phyloP scores from a whole-genome alignment of 2,329 filamentous ascomycete genomes.

The Colletotrichum sp. region DNA sequence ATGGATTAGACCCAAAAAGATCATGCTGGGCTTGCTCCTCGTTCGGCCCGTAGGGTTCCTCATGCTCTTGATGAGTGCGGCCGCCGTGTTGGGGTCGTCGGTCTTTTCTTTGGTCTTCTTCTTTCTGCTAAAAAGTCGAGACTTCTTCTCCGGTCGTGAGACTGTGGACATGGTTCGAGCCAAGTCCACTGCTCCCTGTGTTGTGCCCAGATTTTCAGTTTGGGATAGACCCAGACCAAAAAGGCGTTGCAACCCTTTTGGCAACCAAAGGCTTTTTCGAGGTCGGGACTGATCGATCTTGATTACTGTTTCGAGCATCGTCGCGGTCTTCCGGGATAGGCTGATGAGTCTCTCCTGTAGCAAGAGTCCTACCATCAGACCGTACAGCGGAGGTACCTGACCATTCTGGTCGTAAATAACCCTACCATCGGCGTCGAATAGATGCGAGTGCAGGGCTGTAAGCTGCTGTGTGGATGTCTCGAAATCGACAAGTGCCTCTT shows the following conservation, averaged over 20 bases:
- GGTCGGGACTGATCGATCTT: neutral
- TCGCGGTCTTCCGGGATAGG: neutral
- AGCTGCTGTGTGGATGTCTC: neutral
- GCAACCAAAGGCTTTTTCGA: neutral
- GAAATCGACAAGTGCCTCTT: rapidly evolving
- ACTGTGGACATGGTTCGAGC: neutral
- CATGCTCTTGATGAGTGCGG: neutral
- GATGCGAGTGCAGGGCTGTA: neutral
- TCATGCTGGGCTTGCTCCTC: neutral
- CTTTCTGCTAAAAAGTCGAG: neutral
- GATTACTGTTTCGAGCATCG: neutral
- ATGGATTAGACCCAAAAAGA: rapidly evolving
- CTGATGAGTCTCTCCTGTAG: neutral
- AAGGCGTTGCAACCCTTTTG: neutral
- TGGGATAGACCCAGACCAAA: neutral
- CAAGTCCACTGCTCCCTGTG: neutral
- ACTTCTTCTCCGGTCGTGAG: neutral
- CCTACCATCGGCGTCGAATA: neutral
- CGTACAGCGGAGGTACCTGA: neutral
- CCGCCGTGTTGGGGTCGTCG: neutral
- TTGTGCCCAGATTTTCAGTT: neutral
- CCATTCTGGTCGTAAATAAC: neutral
- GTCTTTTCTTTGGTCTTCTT: neutral
- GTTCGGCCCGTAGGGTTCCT: neutral
- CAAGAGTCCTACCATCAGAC: neutral